Percentiles rank a stretch among this genome's conserved stretches.
Conservation (phyloP, 1,139 yeast species). For the Yamadazyma diddensiae region DNA sequence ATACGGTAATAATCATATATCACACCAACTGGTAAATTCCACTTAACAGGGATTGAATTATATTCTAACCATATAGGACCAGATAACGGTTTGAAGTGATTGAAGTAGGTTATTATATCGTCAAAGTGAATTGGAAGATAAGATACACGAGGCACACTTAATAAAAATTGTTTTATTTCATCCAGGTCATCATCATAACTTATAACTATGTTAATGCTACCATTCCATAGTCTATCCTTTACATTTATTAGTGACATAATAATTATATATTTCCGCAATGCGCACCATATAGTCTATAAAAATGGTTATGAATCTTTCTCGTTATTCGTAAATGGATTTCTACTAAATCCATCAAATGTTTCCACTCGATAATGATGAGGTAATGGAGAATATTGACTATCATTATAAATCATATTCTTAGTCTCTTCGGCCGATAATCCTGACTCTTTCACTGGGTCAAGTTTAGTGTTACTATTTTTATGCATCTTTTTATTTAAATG, state of each 20-base stretch:
- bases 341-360: conserved; percentile 13
- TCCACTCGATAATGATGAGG: conserved; percentile 18
- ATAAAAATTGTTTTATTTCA: conserved; percentile 19
- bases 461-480: conserved; percentile 2
- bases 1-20: conserved; percentile 52
- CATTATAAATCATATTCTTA: conserved; percentile 14
- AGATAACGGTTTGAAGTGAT: conserved; percentile 21
- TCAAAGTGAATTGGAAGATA: conserved; percentile 55
- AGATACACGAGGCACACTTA: conserved; percentile 40
- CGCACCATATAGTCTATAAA: conserved; percentile 1
- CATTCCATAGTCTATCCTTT: conserved; percentile 51
- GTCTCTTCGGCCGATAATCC: conserved; percentile 17
- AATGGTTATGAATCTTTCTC: conserved; percentile 2
- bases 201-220: conserved; percentile 47
- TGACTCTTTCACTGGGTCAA: conserved; percentile 8
- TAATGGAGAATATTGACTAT: conserved; percentile 16
- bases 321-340: conserved; percentile 4
- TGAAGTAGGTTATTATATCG: conserved; percentile 42
- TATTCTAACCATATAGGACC: conserved; percentile 63
- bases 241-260: conserved; percentile 11
- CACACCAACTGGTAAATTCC: conserved; percentile 81
- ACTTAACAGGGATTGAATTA: conserved; percentile 60
- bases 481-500: conserved; percentile 16
- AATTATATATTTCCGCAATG: background rate
- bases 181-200: conserved; percentile 5